phyloP scores from a whole-genome alignment of 768 basidiomycete genomes.

The Rhodotorula babjevae region DNA sequence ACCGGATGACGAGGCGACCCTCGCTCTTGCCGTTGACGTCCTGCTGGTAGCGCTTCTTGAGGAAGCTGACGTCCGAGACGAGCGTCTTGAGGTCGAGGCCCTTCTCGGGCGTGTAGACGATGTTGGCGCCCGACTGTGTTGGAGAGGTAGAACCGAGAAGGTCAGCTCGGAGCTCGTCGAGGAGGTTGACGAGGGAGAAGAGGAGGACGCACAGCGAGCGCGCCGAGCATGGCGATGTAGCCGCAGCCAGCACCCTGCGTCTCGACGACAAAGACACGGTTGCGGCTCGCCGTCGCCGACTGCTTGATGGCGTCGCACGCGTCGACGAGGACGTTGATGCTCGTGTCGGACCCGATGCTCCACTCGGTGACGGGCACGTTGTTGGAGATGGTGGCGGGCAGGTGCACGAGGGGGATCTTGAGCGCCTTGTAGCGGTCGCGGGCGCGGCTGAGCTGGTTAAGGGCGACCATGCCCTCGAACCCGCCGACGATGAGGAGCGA shows the following conservation, averaged over 20 bases:
- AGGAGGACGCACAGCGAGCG: constrained; percentile 69
- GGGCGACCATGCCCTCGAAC: constrained; percentile 83
- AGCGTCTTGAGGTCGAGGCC: constrained; percentile 80
- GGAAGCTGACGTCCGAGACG: constrained; percentile 76
- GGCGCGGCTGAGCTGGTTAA: constrained; percentile 72
- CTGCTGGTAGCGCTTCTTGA: constrained; percentile 75
- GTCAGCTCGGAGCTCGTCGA: too few relatives aligned
- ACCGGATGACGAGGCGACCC: constrained; percentile 89
- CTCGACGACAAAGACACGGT: constrained; percentile 95
- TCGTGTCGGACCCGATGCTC: constrained; percentile 93
- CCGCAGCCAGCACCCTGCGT: constrained; percentile 97
- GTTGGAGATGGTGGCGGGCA: constrained; percentile 88
- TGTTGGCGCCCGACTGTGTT: constrained; percentile 73
- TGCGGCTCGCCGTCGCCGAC: constrained; percentile 90
- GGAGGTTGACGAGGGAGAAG: not conserved
- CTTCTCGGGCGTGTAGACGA: constrained; percentile 89
- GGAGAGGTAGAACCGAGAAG: too few relatives aligned
- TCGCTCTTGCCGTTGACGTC: constrained; percentile 86
- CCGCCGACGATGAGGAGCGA: constrained; percentile 86
- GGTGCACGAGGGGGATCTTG: constrained; percentile 86
- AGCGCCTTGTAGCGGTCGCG: constrained; percentile 80
- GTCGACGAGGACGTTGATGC: constrained; percentile 90
- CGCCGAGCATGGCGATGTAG: constrained; percentile 91
- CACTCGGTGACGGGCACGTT: constrained; percentile 97
- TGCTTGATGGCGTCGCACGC: constrained; percentile 99